phyloP scores from a whole-genome alignment of 441 rosid genomes.

The Macaranga tanarius region DNA sequence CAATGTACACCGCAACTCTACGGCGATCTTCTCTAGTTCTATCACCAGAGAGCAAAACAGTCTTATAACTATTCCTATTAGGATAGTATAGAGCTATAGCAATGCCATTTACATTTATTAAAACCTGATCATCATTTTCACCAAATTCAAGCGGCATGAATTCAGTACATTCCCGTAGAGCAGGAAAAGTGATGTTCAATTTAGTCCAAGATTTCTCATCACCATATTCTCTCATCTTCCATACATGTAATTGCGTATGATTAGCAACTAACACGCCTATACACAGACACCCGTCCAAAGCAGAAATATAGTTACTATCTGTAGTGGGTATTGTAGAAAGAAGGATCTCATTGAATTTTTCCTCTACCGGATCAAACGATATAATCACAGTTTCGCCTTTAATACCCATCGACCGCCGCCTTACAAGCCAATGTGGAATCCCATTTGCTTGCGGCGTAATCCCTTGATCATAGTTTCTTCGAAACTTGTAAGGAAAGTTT shows the following conservation, averaged over 20 bases:
- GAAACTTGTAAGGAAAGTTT: background rate
- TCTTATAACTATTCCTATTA: background rate
- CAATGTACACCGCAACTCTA: background rate
- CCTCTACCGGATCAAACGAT: background rate
- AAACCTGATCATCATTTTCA: background rate
- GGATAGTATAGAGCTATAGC: background rate
- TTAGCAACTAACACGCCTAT: background rate
- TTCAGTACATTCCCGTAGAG: background rate
- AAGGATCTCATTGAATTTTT: slow-evolving; percentile 1
- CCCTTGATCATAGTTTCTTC: background rate
- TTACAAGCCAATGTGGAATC: background rate
- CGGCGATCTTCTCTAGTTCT: too few species aligned
- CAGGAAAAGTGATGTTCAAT: background rate
- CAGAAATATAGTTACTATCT: background rate
- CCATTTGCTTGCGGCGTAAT: background rate
- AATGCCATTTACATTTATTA: background rate
- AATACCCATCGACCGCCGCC: too few species aligned
- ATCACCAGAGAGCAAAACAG: background rate
- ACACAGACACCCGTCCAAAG: background rate
- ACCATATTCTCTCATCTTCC: slow-evolving; percentile 1
- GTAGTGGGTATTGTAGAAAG: background rate
- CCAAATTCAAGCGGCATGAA: background rate
- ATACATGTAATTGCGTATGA: background rate
- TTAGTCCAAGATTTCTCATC: background rate
- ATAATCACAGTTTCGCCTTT: background rate